Conservation (phyloP, 2,329 filamentous ascomycete genomes). For the Plectosphaerella cucumerina region DNA sequence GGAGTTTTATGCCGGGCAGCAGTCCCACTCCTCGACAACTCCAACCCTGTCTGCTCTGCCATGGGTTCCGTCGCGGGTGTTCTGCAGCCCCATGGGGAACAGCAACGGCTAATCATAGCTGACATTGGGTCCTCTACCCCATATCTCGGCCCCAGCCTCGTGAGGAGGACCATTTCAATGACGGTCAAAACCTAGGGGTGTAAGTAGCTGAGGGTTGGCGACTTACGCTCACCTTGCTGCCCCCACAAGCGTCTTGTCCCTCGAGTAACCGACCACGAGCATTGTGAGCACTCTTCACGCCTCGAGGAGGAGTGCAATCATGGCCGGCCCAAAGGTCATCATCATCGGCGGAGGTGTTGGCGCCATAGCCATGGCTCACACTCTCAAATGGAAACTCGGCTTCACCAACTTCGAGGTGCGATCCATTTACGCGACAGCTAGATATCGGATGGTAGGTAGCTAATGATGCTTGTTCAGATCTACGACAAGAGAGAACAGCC, state of each 20-base stretch:
- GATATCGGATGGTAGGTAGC: background rate
- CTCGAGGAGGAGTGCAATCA: background rate
- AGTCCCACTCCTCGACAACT: background rate
- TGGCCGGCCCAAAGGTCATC: slow-evolving; percentile 17
- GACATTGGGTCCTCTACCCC: background rate
- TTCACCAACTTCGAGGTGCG: slow-evolving; percentile 19
- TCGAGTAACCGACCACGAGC: background rate
- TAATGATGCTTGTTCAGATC: slow-evolving; percentile 5
- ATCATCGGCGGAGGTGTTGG: slow-evolving; percentile 27
- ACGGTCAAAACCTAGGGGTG: background rate
- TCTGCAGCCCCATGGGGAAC: background rate
- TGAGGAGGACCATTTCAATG: background rate
- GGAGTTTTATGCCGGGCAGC: background rate
- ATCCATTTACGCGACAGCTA: background rate
- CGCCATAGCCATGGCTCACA: slow-evolving; percentile 26
- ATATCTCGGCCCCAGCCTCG: background rate
- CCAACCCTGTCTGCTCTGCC: background rate
- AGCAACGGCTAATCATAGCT: background rate
- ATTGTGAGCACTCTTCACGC: background rate
- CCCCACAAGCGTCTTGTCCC: background rate
- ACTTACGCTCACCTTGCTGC: background rate
- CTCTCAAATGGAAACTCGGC: slow-evolving; percentile 23
- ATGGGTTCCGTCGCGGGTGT: background rate
- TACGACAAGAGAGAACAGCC: slow-evolving; percentile 25
- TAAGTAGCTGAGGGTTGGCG: background rate